Evolutionary conservation across 2,329 filamentous ascomycete species (phyloP).

Genomic region (Fusarium kyushuense): DNA sequence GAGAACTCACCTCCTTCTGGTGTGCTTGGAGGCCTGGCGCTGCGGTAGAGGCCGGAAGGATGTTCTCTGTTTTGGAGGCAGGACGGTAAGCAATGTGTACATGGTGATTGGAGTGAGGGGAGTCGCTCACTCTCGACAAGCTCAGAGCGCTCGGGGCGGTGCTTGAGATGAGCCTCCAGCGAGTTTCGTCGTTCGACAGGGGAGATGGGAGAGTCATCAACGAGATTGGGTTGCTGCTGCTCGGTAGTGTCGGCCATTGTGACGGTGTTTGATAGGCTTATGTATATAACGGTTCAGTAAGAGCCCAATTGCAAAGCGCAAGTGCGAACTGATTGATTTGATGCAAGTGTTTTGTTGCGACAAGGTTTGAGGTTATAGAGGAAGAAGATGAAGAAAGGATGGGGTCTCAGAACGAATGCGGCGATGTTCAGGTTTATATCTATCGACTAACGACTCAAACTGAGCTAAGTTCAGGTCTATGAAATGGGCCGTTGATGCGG

Average conservation of each 20-base stretch:
- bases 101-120: slow-evolving; percentile 30
- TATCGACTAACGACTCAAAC: neutral
- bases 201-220: slow-evolving; percentile 67
- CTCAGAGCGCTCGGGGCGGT: slow-evolving; percentile 79
- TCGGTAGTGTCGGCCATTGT: slow-evolving; percentile 49
- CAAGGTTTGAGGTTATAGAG: slow-evolving; percentile 9
- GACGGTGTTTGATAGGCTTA: slow-evolving; percentile 4
- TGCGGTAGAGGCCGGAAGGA: slow-evolving; percentile 81
- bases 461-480: slow-evolving; percentile 43
- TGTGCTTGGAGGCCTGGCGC: slow-evolving; percentile 84
- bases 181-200: slow-evolving; percentile 73
- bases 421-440: slow-evolving; percentile 43
- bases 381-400: slow-evolving; percentile 5
- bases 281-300: neutral
- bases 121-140: slow-evolving; percentile 78
- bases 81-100: slow-evolving; percentile 50
- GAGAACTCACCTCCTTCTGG: slow-evolving; percentile 74
- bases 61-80: slow-evolving; percentile 73
- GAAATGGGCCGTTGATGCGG: slow-evolving; percentile 47
- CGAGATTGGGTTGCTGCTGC: slow-evolving; percentile 33
- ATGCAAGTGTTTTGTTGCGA: slow-evolving; percentile 21
- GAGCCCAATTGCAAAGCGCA: neutral
- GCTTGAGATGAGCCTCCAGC: slow-evolving; percentile 77
- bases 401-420: slow-evolving; percentile 33
- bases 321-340: slow-evolving; percentile 10